Conservation (phyloP, 2,329 filamentous ascomycete genomes). For the Raffaelea ambrosiae region DNA sequence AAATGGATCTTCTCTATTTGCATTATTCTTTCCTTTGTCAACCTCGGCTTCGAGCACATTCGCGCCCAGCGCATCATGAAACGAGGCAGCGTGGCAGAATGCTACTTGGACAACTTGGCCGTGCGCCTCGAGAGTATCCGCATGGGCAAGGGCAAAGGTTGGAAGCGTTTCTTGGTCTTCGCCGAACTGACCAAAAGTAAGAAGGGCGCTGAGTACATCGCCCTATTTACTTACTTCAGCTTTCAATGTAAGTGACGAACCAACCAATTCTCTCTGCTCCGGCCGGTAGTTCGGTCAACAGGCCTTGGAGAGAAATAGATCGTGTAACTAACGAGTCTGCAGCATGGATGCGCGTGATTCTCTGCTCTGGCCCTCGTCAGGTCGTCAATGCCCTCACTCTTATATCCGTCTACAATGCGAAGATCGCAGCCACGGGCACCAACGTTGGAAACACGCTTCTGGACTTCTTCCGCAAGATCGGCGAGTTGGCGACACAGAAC, state of each 20-base stretch:
- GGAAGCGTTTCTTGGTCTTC: slow-evolving; percentile 86
- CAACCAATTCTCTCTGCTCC: too few relatives aligned
- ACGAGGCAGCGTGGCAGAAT: slow-evolving; percentile 79
- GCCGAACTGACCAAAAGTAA: slow-evolving; percentile 83
- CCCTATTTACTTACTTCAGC: slow-evolving; percentile 82
- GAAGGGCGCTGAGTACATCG: slow-evolving; percentile 83
- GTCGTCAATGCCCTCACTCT: slow-evolving; percentile 85
- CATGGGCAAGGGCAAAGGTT: slow-evolving; percentile 67
- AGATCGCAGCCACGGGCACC: slow-evolving; percentile 53
- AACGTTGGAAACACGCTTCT: slow-evolving; percentile 55
- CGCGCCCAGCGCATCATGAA: slow-evolving; percentile 73
- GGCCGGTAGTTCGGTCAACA: too few relatives aligned
- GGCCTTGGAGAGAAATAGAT: too few relatives aligned
- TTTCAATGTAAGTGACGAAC: slow-evolving; percentile 45
- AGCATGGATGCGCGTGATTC: slow-evolving; percentile 81
- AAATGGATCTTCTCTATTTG: slow-evolving; percentile 95
- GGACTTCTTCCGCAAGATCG: slow-evolving; percentile 78
- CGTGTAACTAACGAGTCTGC: neutral
- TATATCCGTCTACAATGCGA: slow-evolving; percentile 70
- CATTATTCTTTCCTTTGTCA: slow-evolving; percentile 82
- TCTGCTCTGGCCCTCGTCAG: slow-evolving; percentile 88
- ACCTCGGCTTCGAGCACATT: slow-evolving; percentile 72
- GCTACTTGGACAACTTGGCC: slow-evolving; percentile 82
- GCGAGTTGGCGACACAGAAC: slow-evolving; percentile 62
- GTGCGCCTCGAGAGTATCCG: slow-evolving; percentile 77